Evolutionary conservation across 805 yeast species (phyloP).

Genomic region (Cephaloascus albidus): DNA sequence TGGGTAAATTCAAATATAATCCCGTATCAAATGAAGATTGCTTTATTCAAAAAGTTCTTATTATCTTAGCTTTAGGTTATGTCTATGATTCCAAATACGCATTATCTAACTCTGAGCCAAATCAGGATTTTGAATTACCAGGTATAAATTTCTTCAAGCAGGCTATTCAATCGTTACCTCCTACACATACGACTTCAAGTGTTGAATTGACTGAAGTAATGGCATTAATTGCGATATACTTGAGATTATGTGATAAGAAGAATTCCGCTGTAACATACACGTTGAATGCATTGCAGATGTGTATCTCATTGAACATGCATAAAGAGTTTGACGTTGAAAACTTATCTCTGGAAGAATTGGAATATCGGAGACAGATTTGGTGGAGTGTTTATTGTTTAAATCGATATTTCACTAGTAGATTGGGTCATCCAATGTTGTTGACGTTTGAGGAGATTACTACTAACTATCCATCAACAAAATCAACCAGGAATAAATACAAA

Average conservation of each 20-base stretch:
- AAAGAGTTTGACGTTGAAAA: slow-evolving; percentile 6
- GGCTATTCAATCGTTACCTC: slow-evolving; percentile 12
- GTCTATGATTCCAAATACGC: slow-evolving; percentile 8
- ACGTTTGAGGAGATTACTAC: slow-evolving; percentile 10
- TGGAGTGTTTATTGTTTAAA: slow-evolving; percentile 18
- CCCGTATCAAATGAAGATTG: slow-evolving; percentile 2
- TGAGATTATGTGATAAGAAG: slow-evolving; percentile 16
- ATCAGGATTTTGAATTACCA: slow-evolving; percentile 6
- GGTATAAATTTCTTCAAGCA: slow-evolving; percentile 13
- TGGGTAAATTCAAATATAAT: neutral
- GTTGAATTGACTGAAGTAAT: slow-evolving; percentile 12
- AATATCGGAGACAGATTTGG: slow-evolving; percentile 8
- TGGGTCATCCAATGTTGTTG: slow-evolving; percentile 16
- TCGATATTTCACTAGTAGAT: slow-evolving; percentile 13
- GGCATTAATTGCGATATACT: slow-evolving; percentile 14
- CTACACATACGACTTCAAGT: slow-evolving; percentile 6
- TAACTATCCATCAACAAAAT: slow-evolving; percentile 1
- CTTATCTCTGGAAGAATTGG: slow-evolving; percentile 2
- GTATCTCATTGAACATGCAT: slow-evolving; percentile 16
- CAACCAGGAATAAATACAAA: neutral
- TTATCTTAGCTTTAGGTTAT: slow-evolving; percentile 14
- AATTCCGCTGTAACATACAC: slow-evolving; percentile 15
- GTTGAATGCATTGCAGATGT: slow-evolving; percentile 15
- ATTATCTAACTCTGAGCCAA: neutral
- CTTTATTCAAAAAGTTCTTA: slow-evolving; percentile 12